Evolutionary conservation across 306 rosid genomes (phyloP).

Genomic region (Pyrus communis): DNA sequence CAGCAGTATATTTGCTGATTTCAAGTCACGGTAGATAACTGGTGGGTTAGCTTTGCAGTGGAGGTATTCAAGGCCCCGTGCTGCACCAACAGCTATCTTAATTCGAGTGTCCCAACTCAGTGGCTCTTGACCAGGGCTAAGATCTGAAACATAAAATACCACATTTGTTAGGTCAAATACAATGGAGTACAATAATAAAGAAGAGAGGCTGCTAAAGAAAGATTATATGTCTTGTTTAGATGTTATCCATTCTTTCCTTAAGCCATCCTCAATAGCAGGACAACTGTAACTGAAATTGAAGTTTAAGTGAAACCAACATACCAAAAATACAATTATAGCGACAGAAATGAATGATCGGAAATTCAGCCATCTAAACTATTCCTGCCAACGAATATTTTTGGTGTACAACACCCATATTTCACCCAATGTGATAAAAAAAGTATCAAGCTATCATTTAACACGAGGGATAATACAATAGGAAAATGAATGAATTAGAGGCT

Average conservation of each 20-base stretch:
- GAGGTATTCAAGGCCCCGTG: constrained; percentile 88
- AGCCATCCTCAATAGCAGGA: not conserved
- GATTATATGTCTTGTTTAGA: not conserved
- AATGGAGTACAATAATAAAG: not conserved
- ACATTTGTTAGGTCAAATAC: not conserved
- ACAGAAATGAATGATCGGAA: not conserved
- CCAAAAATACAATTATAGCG: not conserved
- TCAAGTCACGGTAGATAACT: constrained; percentile 90
- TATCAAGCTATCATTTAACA: not conserved
- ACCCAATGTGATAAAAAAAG: not conserved
- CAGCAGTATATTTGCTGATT: constrained; percentile 83
- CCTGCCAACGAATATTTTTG: not conserved
- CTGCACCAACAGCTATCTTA: constrained; percentile 84
- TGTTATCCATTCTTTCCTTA: not conserved
- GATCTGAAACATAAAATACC: constrained; percentile 35
- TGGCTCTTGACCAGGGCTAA: constrained; percentile 41
- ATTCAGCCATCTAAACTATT: not conserved
- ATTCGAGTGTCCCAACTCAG: constrained; percentile 75
- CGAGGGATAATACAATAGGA: not conserved
- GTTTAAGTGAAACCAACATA: not conserved
- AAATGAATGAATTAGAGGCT: not conserved
- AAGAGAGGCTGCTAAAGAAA: not conserved
- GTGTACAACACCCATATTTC: not conserved
- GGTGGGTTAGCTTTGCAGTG: constrained; percentile 93
- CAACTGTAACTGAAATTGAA: not conserved